Conservation (phyloP, 2,329 filamentous ascomycete species). For the Coniochaeta ligniaria region DNA sequence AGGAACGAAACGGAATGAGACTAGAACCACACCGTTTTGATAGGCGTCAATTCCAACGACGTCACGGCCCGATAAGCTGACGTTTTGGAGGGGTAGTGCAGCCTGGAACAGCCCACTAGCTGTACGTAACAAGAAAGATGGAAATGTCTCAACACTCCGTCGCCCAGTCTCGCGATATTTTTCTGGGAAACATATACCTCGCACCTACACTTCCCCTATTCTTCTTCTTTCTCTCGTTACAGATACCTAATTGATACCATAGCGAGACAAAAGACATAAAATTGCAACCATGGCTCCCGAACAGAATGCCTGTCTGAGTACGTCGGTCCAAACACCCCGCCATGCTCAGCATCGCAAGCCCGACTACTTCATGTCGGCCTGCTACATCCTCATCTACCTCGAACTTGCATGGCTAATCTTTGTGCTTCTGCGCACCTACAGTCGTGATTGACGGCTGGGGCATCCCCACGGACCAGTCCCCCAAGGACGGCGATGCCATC, state of each 20-base stretch:
- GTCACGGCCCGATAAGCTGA: not conserved
- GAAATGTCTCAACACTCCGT: not conserved
- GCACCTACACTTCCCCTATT: not conserved
- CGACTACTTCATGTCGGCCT: constrained; percentile 35
- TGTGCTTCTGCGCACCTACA: constrained; percentile 44
- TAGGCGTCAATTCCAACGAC: not conserved
- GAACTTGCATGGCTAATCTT: constrained; percentile 54
- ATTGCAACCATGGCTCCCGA: constrained; percentile 45
- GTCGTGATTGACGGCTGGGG: constrained; percentile 99
- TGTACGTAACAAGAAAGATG: not conserved
- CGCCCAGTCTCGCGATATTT: constrained; percentile 1
- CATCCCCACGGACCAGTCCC: constrained; percentile 71
- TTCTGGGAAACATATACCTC: not conserved
- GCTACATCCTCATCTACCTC: constrained; percentile 48
- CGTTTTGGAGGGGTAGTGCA: not conserved
- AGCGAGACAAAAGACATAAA: constrained; percentile 5
- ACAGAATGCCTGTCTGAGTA: constrained; percentile 57
- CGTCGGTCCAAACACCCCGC: constrained; percentile 25
- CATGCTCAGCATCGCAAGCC: constrained; percentile 11
- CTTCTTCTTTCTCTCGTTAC: not conserved
- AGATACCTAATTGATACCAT: constrained; percentile 4
- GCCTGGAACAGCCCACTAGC: not conserved
- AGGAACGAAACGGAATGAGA: no score
- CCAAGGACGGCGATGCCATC: constrained; percentile 90
- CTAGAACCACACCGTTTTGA: not conserved